A percentile compares a stretch with the other conserved stretches of the same genome.
Evolutionary conservation across 352 stramenopile genomes (phyloP).

Genomic region (Phytophthora ramorum): DNA sequence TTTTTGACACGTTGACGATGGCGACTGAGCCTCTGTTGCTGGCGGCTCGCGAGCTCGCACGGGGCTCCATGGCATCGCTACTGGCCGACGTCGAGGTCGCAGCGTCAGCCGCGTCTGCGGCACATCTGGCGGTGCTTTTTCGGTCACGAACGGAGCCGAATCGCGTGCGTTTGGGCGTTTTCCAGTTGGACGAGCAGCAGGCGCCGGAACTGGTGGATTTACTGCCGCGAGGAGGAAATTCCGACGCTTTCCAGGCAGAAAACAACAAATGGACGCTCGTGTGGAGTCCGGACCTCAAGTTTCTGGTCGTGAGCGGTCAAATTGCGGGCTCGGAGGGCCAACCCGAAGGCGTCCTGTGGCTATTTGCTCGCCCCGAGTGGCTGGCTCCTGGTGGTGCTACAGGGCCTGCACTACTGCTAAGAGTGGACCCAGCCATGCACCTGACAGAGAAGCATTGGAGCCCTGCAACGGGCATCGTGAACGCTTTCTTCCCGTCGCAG

Average conservation of each 20-base stretch:
- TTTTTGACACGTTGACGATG: conserved; percentile 39
- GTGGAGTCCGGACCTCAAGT: conserved; percentile 66
- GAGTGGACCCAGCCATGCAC: conserved; percentile 39
- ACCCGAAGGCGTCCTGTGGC: conserved; percentile 46
- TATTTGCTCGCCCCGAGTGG: conserved; percentile 53
- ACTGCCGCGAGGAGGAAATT: conserved; percentile 3
- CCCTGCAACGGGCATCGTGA: conserved; percentile 35
- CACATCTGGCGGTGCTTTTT: conserved; percentile 47
- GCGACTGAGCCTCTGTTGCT: conserved; percentile 43
- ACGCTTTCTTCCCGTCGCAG: conserved; percentile 50
- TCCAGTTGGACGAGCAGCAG: conserved; percentile 22
- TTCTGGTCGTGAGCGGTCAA: conserved; percentile 55
- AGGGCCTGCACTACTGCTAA: conserved; percentile 34
- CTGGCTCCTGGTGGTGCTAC: conserved; percentile 14
- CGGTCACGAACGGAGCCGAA: conserved; percentile 29
- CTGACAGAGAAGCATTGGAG: conserved; percentile 58
- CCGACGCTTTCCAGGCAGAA: neutral
- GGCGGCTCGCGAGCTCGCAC: conserved; percentile 41
- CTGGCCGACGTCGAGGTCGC: conserved; percentile 9
- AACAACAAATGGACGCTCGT: conserved; percentile 35
- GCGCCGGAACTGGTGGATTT: conserved; percentile 33
- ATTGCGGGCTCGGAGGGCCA: conserved; percentile 21
- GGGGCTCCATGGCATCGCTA: conserved; percentile 12
- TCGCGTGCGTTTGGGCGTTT: conserved; percentile 43
- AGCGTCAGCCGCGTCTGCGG: conserved; percentile 19